phyloP scores from a whole-genome alignment of 2,329 filamentous ascomycete species.

The Fonsecaea erecta region DNA sequence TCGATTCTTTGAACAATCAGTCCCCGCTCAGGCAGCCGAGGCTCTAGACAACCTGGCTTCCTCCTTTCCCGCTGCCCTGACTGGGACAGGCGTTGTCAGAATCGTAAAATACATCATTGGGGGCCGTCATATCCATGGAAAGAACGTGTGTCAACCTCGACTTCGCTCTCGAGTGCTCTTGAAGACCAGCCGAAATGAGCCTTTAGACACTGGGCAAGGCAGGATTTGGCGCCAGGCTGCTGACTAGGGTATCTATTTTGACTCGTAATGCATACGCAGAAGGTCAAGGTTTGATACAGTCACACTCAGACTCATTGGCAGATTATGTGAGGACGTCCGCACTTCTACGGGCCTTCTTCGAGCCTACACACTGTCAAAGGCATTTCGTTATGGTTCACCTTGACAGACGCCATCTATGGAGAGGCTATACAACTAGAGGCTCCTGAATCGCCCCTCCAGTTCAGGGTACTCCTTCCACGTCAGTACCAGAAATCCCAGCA shows the following conservation, averaged over 20 bases:
- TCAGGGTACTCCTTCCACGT: background rate
- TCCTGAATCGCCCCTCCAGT: background rate
- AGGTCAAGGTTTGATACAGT: constrained; percentile 1
- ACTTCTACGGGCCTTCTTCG: background rate
- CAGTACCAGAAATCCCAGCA: constrained; percentile 14
- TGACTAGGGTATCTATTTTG: background rate
- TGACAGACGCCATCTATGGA: background rate
- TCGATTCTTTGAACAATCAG: background rate
- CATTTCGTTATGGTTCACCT: background rate
- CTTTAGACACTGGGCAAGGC: background rate
- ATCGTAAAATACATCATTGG: background rate
- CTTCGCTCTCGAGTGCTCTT: background rate
- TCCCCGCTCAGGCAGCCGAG: background rate
- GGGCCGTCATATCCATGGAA: background rate
- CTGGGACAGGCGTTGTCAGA: too few species aligned
- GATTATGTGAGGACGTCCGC: background rate
- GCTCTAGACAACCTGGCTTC: background rate
- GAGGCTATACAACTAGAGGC: background rate
- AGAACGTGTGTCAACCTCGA: background rate
- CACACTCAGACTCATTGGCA: background rate
- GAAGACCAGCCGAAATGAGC: background rate
- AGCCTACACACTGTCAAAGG: background rate
- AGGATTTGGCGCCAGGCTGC: background rate
- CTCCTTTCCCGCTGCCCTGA: too few species aligned
- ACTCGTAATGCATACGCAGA: background rate